Percentiles rank a stretch among this genome's conserved stretches.
Conservation (phyloP, 306 rosid genomes). For the Luffa acutangula region DNA sequence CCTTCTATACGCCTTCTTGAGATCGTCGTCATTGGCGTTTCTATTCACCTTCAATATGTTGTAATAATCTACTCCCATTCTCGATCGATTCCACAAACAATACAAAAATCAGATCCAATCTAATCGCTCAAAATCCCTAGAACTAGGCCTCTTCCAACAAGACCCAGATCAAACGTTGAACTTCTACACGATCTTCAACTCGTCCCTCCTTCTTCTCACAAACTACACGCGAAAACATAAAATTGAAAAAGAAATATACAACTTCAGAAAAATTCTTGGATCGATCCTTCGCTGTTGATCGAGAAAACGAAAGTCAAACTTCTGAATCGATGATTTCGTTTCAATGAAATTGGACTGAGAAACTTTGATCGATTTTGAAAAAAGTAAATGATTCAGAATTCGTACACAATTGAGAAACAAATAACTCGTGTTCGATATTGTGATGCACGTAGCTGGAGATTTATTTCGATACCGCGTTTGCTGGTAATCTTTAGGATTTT, state of each 20-base stretch:
- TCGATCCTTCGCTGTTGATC: not conserved
- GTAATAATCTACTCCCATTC: slow-evolving; percentile 86
- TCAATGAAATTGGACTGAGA: not conserved
- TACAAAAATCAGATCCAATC: slow-evolving; percentile 5
- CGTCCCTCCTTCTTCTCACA: not conserved
- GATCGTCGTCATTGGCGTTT: slow-evolving; percentile 80
- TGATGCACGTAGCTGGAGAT: not conserved
- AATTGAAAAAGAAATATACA: not conserved
- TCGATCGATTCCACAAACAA: not conserved
- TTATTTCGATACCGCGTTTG: not conserved
- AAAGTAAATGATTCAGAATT: not conserved
- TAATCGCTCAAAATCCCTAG: slow-evolving; percentile 19
- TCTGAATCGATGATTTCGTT: slow-evolving; percentile 1
- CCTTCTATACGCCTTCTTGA: slow-evolving; percentile 77
- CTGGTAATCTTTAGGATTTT: not conserved
- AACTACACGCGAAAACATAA: not conserved
- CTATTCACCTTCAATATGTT: slow-evolving; percentile 58
- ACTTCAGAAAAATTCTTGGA: not conserved
- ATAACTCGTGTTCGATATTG: not conserved
- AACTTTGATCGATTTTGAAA: not conserved
- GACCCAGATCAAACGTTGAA: slow-evolving; percentile 18
- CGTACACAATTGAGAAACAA: not conserved
- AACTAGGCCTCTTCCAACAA: slow-evolving; percentile 13
- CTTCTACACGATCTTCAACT: not conserved
- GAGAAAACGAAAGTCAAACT: not conserved